Evolutionary conservation across 164 flowering plant species (phyloP).

Genomic region (Magnolia officinalis): DNA sequence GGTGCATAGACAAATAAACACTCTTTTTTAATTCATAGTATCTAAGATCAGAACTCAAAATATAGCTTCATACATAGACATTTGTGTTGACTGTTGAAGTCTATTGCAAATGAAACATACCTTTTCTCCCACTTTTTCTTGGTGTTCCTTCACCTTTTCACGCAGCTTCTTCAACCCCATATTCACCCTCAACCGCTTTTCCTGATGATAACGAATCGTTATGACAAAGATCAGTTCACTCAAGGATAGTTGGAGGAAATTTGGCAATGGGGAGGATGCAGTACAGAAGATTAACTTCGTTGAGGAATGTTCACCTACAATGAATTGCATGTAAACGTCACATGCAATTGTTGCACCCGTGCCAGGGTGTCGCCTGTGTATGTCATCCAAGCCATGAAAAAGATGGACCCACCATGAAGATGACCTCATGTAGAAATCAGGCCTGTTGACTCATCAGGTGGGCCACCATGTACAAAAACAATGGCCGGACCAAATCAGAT

Average conservation of each 20-base stretch:
- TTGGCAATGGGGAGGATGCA: background rate
- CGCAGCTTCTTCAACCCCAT: slow-evolving; percentile 78
- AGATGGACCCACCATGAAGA: background rate
- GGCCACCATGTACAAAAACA: no score
- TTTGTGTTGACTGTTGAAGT: no score
- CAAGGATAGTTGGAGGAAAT: background rate
- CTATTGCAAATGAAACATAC: background rate
- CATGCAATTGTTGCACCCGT: no score
- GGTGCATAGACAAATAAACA: background rate
- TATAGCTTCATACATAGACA: no score
- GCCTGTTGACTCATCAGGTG: no score
- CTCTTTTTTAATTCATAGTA: no score
- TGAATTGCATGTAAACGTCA: no score
- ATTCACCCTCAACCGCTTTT: slow-evolving; percentile 87
- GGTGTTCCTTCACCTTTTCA: slow-evolving; percentile 91
- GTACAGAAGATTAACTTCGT: background rate
- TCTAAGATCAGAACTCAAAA: background rate
- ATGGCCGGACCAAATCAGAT: no score
- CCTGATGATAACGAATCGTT: slow-evolving; percentile 38
- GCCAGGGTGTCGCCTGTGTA: background rate
- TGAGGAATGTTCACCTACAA: background rate
- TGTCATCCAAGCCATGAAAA: background rate
- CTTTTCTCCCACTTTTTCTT: slow-evolving; percentile 61
- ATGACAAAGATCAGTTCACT: background rate
- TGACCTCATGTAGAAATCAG: no score